Evolutionary conservation across 345 rosid genomes (phyloP), one percentile per base, ranked within the genome.

Genomic region (Conringia planisiliqua): DNA sequence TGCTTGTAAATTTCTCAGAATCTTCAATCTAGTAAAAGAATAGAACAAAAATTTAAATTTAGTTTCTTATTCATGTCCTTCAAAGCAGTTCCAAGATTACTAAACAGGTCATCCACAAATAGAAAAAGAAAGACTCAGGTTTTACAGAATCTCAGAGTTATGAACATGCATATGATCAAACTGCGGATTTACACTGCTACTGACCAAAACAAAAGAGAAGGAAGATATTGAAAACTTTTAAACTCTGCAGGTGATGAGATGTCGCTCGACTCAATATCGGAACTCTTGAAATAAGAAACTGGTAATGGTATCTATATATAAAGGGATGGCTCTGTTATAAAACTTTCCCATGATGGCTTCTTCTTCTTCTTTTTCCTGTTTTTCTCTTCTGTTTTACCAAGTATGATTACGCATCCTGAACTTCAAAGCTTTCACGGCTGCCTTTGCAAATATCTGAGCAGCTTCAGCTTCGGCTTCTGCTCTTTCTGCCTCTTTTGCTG

Each of bases 401-500:
- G 82, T 52, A 57, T 55, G 81, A 77, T 71, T 26, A 65, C 73
- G 84, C 69, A 82, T 66, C 73, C 83, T 80, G 67, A 67, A 72
- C 78, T 82, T 88, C 72, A 83, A 80, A 59, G 97, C 92, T 51
- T 87, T 92, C 79, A 85, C 75, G 46, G 96, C 96, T 24, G 97
- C 99, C 76, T 87, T 81, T 12, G 93, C 91, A 76, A 88, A 87
- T 62, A 90, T 80, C 70, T 86, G 89, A 14, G 97, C 93, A 40
- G 99, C 97, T 78, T 91, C 99, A 3, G 99, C 99, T 87, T 90
- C 97, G 5, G 93, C 97, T 82, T 95, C 99, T 44, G 97, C 97
- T 66, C 81, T 86, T 55, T 87, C 99, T 46, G 99, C 99, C 80
- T 90, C 91, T 85, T 89, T 87, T 71, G 97, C 97, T 52, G 97